Percentiles rank a stretch among this genome's conserved stretches.
Evolutionary conservation across 2,329 filamentous ascomycete species (phyloP).

Genomic region (Trichoderma arundinaceum): DNA sequence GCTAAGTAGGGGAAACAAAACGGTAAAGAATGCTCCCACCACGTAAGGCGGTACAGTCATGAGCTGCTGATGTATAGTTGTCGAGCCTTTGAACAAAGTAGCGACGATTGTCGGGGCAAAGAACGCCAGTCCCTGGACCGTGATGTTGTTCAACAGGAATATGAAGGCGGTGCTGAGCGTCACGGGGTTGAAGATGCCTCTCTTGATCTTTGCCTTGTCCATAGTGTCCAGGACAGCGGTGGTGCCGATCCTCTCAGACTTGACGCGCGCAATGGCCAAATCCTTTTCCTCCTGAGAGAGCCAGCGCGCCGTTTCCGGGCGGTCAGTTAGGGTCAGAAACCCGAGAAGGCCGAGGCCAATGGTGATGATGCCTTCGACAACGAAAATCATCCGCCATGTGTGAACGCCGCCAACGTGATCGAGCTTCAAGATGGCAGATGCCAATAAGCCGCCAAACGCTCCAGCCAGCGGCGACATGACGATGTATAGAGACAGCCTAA

Average conservation of each 20-base stretch:
- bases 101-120: constrained; percentile 72
- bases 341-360: constrained; percentile 60
- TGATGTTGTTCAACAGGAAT: constrained; percentile 69
- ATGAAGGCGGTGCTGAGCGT: constrained; percentile 62
- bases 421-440: constrained; percentile 67
- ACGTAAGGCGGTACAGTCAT: constrained; percentile 74
- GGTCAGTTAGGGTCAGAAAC: constrained; percentile 70
- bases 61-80: constrained; percentile 68
- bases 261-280: constrained; percentile 68
- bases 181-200: constrained; percentile 68
- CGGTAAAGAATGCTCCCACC: constrained; percentile 69
- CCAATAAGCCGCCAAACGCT: constrained; percentile 72
- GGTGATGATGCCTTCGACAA: constrained; percentile 69
- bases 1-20: constrained; percentile 65
- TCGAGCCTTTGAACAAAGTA: constrained; percentile 66
- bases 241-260: constrained; percentile 68
- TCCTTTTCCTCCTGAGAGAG: constrained; percentile 68
- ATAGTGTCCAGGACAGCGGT: constrained; percentile 69
- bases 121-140: constrained; percentile 62
- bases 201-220: constrained; percentile 61
- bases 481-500: constrained; percentile 71
- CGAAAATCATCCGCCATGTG: constrained; percentile 72
- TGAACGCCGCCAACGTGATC: constrained; percentile 61
- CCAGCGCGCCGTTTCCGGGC: constrained; percentile 71
- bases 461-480: constrained; percentile 73